Evolutionary conservation across 2,329 filamentous ascomycete species (phyloP), one percentile per base, ranked within the genome.

Genomic region (Chaetothyriales sp.): DNA sequence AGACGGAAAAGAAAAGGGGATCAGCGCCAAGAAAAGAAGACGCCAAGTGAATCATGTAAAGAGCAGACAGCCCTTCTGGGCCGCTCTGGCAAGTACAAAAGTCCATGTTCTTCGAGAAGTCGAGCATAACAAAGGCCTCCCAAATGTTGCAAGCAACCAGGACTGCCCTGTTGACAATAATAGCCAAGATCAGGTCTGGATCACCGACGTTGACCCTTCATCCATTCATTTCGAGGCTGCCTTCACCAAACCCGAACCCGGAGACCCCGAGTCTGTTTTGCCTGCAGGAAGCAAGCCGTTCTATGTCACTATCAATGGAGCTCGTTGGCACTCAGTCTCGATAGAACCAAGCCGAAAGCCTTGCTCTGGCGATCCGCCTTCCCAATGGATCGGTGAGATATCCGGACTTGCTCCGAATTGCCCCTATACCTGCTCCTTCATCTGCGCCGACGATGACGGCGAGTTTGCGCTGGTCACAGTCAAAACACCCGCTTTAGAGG

Each of bases 91-190:
- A 49, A 95, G 88, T 70, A 95, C 89, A 64, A 95, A 95, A 75
- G 89, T 95, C 66, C 90, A 92, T 62, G 88, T 95, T 70, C 83
- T 94, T 64, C 92, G 94, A 71, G 89, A 89, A 69, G 86, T 87
- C 61, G 85, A 89, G 69, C 79, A 94, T 65, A 90, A 86, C 69
- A 72, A 77, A 59, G 68, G 66, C 50, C 55, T 58, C 18, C 56
- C 58, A 28, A 54, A 51, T 37, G 46, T 57, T 10, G 54, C 49
- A 8, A 52, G 52, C 44, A 56, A 52, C 40, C 53, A 55, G 49
- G 53, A 58, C 28, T 52, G 46, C 43, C 54, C 55, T 13, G 54
- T 52, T 44, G 55, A 57, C 60, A 66, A 66, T 49, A 66, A 66
- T 49, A 60, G 67, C 46, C 68, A 71, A 51, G 70, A 69, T 52